Conservation (phyloP, 2,329 filamentous ascomycete genomes). For the Pyrenophora seminiperda region DNA sequence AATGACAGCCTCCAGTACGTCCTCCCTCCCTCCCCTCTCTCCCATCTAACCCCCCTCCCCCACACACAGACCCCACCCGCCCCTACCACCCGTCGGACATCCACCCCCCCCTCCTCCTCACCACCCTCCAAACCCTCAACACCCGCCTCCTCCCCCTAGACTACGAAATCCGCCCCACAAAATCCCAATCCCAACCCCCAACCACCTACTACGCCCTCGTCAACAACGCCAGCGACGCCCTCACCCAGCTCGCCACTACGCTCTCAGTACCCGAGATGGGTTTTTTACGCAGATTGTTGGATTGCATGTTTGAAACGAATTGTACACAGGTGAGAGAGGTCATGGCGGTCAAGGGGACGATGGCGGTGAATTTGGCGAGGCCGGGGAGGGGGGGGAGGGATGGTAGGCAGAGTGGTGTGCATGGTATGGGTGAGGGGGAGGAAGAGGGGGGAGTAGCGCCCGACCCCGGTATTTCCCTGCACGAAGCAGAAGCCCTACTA, state of each 20-base stretch:
- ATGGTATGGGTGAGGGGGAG: constrained; percentile 41
- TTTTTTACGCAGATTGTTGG: constrained; percentile 85
- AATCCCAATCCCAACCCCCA: constrained; percentile 69
- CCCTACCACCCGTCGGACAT: constrained; percentile 56
- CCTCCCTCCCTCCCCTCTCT: background rate
- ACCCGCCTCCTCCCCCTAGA: constrained; percentile 78
- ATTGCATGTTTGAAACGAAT: constrained; percentile 88
- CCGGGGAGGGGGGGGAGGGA: too few species aligned
- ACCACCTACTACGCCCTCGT: constrained; percentile 84
- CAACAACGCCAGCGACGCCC: constrained; percentile 82
- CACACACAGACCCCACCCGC: constrained; percentile 47
- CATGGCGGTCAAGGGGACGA: constrained; percentile 78
- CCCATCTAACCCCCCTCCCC: constrained; percentile 2
- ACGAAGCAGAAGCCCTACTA: constrained; percentile 77
- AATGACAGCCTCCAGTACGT: constrained; percentile 62
- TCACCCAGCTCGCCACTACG: constrained; percentile 85
- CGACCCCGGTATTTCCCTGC: constrained; percentile 67
- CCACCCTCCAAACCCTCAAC: constrained; percentile 73
- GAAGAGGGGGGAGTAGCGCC: constrained; percentile 44
- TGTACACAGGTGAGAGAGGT: constrained; percentile 81
- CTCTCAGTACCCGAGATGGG: constrained; percentile 83
- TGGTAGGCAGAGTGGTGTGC: constrained; percentile 38
- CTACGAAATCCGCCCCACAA: constrained; percentile 78
- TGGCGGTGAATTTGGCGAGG: constrained; percentile 73
- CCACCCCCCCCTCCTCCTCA: constrained; percentile 68